A percentile compares a stretch with the other conserved stretches of the same genome.
phyloP scores from a whole-genome alignment of 2,329 filamentous ascomycete species.

The Raffaelea arxii region DNA sequence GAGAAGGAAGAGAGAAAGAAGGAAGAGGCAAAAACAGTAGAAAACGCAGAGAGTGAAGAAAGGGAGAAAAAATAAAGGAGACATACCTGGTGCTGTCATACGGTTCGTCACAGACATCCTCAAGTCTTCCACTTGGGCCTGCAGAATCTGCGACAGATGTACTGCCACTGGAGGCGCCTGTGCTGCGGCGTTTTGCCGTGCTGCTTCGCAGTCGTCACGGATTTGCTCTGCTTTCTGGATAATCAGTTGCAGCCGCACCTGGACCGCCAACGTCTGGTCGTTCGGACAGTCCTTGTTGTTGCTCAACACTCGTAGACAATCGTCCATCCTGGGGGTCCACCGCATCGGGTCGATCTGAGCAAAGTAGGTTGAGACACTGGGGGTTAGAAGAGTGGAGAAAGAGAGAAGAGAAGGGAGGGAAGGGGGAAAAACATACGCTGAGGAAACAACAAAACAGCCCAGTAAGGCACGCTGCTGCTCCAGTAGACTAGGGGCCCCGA shows the following conservation, averaged over 20 bases:
- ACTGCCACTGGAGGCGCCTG: neutral
- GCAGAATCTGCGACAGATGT: neutral
- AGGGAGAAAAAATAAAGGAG: too few species aligned
- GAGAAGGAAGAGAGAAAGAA: too few species aligned
- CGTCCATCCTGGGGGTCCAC: conserved; percentile 51
- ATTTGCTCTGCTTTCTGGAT: conserved; percentile 19
- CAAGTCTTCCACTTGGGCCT: neutral
- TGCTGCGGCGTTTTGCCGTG: neutral
- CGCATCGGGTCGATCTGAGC: conserved; percentile 39
- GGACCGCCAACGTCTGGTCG: conserved; percentile 37
- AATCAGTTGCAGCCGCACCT: conserved; percentile 29
- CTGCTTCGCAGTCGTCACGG: neutral
- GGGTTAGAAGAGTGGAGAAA: neutral
- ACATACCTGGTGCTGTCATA: neutral
- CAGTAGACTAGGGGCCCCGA: conserved; percentile 24
- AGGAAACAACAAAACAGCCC: conserved; percentile 32
- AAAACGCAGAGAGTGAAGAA: too few species aligned
- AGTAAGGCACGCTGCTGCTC: conserved; percentile 39
- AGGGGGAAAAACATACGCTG: conserved; percentile 14
- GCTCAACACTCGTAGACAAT: conserved; percentile 37
- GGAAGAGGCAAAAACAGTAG: too few species aligned
- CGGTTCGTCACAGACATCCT: neutral
- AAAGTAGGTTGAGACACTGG: conserved; percentile 16
- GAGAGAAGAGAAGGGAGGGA: neutral
- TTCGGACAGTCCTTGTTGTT: conserved; percentile 33